Percentiles rank a stretch among this genome's conserved stretches.
phyloP scores from a whole-genome alignment of 2,329 filamentous ascomycete genomes.

The Clonostachys byssicola region DNA sequence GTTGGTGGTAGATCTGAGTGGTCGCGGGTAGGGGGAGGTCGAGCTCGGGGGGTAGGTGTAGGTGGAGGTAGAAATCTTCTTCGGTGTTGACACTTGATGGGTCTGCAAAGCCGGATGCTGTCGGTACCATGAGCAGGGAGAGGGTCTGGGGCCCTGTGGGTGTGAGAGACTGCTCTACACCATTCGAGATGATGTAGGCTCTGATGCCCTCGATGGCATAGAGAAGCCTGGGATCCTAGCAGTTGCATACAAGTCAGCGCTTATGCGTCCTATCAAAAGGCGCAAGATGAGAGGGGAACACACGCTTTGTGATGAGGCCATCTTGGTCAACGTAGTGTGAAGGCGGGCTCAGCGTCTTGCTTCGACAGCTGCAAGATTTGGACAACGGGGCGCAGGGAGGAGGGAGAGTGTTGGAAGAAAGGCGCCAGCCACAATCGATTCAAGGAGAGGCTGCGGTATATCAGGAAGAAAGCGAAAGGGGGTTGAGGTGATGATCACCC shows the following conservation, averaged over 20 bases:
- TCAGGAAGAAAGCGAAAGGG: too few relatives aligned
- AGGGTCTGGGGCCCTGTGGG: conserved; percentile 85
- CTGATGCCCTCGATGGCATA: conserved; percentile 79
- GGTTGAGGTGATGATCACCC: too few relatives aligned
- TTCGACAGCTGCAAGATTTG: too few relatives aligned
- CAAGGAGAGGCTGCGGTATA: too few relatives aligned
- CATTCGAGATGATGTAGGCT: conserved; percentile 87
- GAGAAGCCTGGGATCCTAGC: conserved; percentile 59
- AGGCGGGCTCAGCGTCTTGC: too few relatives aligned
- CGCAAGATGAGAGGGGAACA: conserved; percentile 2
- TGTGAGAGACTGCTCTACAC: conserved; percentile 78
- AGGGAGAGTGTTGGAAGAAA: too few relatives aligned
- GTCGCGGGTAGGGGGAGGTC: conserved; percentile 91
- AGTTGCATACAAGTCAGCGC: not conserved
- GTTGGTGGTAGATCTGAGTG: conserved; percentile 96
- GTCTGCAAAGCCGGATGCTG: conserved; percentile 67
- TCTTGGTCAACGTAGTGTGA: conserved; percentile 4
- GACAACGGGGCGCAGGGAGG: too few relatives aligned
- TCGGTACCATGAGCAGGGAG: conserved; percentile 93
- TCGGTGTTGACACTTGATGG: conserved; percentile 49
- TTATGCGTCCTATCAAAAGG: not conserved
- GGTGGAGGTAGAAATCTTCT: conserved; percentile 95
- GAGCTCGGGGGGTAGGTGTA: conserved; percentile 90
- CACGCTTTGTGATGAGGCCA: conserved; percentile 25
- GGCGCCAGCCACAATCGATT: too few relatives aligned